Percentiles rank a stretch among this genome's conserved stretches.
These are phyloP conservation scores for Metschnikowia noctiluminum DNA, from an alignment of 805 yeast species.

Conservation along the genomic window DNA sequence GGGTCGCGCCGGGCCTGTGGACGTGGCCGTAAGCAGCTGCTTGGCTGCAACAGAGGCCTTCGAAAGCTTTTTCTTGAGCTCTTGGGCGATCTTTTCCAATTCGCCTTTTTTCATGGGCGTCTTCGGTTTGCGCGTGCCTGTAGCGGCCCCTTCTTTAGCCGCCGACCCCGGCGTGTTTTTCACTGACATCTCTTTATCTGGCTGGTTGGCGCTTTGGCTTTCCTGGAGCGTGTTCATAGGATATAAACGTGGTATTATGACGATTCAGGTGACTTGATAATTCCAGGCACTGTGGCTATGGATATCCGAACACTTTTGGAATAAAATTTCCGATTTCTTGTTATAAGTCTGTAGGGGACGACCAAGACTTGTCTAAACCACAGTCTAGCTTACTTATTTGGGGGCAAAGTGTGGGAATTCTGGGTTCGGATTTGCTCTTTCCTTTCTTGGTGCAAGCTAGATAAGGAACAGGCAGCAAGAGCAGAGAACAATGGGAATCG, in stretches of 20 bases:
- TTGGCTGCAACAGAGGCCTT: slow-evolving; percentile 45
- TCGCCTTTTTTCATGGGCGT: slow-evolving; percentile 43
- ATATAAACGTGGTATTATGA: background rate
- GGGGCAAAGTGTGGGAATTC: too few relatives aligned
- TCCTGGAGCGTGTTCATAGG: slow-evolving; percentile 26
- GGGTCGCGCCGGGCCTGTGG: slow-evolving; percentile 16
- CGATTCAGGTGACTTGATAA: background rate
- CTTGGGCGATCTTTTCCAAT: slow-evolving; percentile 42
- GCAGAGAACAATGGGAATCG: background rate
- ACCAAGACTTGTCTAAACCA: too few relatives aligned
- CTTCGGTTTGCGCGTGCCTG: slow-evolving; percentile 21
- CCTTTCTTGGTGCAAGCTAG: background rate
- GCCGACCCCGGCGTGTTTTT: slow-evolving; percentile 12
- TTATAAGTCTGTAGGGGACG: too few relatives aligned
- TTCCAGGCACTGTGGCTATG: too few relatives aligned
- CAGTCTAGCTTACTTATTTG: too few relatives aligned
- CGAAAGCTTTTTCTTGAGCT: slow-evolving; percentile 39
- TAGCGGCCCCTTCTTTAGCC: slow-evolving; percentile 8
- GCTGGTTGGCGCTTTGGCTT: slow-evolving; percentile 18
- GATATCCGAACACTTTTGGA: too few relatives aligned
- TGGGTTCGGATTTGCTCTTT: background rate
- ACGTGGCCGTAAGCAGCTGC: slow-evolving; percentile 24
- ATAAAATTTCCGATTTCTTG: too few relatives aligned
- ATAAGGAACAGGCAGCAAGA: background rate
- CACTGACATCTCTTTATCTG: slow-evolving; percentile 15